Percentiles rank a stretch among this genome's conserved stretches.
phyloP scores from a whole-genome alignment of 208 protist species.

The Trypanosoma cruzi region DNA sequence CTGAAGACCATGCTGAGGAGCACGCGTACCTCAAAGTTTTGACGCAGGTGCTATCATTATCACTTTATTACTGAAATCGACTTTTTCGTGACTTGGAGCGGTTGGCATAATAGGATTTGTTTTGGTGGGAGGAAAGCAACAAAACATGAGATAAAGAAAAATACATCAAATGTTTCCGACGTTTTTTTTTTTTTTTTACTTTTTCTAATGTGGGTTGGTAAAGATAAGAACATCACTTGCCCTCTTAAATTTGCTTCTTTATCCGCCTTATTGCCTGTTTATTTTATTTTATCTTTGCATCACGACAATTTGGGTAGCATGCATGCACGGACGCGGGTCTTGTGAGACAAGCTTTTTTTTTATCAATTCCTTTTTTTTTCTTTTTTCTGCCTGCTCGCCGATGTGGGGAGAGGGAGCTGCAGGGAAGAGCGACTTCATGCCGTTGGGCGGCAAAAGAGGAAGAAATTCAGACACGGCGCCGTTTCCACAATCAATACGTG shows the following conservation, averaged over 20 bases:
- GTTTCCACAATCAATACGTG: not conserved
- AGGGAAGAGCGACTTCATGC: not conserved
- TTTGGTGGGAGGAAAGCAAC: not conserved
- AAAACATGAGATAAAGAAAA: not conserved
- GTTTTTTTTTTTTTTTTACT: not conserved
- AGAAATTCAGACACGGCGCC: not conserved
- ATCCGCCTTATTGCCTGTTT: no score
- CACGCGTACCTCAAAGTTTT: conserved; percentile 13
- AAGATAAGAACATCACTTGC: not conserved
- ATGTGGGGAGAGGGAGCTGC: no score
- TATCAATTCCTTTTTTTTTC: no score
- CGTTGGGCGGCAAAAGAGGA: not conserved
- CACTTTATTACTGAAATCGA: conserved; percentile 14
- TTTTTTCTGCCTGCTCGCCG: no score
- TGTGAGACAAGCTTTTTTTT: no score
- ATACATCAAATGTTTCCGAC: not conserved
- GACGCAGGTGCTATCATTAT: conserved; percentile 24
- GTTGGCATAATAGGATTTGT: conserved; percentile 8
- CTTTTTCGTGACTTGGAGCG: conserved; percentile 21
- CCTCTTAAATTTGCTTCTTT: no score
- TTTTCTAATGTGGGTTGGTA: not conserved
- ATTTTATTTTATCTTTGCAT: no score
- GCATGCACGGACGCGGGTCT: no score
- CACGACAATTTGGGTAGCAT: no score
- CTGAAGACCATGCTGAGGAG: conserved; percentile 10